Conservation (phyloP, 495 filamentous ascomycete species). For the Sphaerosporella brunnea region DNA sequence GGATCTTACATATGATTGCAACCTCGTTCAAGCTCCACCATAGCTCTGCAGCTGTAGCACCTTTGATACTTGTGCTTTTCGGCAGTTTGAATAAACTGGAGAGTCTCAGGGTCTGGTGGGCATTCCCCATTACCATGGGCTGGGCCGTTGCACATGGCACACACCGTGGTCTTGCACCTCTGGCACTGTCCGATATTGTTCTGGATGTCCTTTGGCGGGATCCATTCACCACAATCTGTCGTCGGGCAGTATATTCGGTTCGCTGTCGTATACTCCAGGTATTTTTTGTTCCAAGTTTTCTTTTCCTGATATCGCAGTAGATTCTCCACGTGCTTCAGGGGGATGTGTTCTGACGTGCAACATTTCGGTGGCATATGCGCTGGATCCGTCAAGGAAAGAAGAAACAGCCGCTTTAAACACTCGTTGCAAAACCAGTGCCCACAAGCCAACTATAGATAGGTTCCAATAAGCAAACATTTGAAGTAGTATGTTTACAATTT, state of each 20-base stretch:
- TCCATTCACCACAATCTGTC: slow-evolving; percentile 53
- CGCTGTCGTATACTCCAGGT: slow-evolving; percentile 50
- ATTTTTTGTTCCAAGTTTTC: slow-evolving; percentile 58
- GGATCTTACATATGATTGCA: slow-evolving; percentile 67
- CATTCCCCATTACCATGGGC: slow-evolving; percentile 54
- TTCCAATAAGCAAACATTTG: slow-evolving; percentile 3
- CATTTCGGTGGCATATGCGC: slow-evolving; percentile 66
- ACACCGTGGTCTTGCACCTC: slow-evolving; percentile 56
- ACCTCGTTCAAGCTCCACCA: slow-evolving; percentile 64
- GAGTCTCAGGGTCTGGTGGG: slow-evolving; percentile 50
- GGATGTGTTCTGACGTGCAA: slow-evolving; percentile 53
- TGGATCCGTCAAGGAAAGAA: slow-evolving; percentile 52
- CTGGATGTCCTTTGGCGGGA: slow-evolving; percentile 48
- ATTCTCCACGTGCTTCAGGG: slow-evolving; percentile 53
- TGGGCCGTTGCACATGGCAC: slow-evolving; percentile 48
- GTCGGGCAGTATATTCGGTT: slow-evolving; percentile 60
- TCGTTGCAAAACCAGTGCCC: slow-evolving; percentile 59
- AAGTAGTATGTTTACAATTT: neutral
- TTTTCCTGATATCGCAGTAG: slow-evolving; percentile 59
- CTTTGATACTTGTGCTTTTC: slow-evolving; percentile 58
- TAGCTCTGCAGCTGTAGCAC: slow-evolving; percentile 54
- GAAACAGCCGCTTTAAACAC: slow-evolving; percentile 57
- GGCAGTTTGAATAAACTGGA: slow-evolving; percentile 46
- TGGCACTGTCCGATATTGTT: slow-evolving; percentile 42
- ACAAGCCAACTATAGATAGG: slow-evolving; percentile 37